phyloP scores from a whole-genome alignment of 1,284 basidiomycete species.

The Trametes hirsuta region DNA sequence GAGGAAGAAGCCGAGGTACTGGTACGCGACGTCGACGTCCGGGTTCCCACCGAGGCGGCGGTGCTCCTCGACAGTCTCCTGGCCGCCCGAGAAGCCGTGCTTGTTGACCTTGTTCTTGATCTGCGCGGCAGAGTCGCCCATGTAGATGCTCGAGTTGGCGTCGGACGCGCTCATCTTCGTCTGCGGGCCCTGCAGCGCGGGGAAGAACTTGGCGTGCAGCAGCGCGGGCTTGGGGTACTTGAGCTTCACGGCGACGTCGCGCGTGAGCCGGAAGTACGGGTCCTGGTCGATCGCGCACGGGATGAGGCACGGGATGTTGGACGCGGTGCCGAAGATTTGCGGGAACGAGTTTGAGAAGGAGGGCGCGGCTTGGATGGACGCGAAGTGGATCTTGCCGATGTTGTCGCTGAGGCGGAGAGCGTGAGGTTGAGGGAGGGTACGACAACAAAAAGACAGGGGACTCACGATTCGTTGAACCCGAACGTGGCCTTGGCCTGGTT shows the following conservation, averaged over 20 bases:
- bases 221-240: slow-evolving; percentile 96
- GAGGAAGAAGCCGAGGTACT: slow-evolving; percentile 96
- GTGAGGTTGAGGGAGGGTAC: background rate
- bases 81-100: slow-evolving; percentile 89
- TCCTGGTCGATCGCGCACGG: slow-evolving; percentile 99
- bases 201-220: slow-evolving; percentile 97
- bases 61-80: slow-evolving; percentile 95
- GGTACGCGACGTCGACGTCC: slow-evolving; percentile 96
- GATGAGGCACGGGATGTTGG: slow-evolving; percentile 91
- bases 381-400: slow-evolving; percentile 98
- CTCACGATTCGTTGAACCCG: slow-evolving; percentile 93
- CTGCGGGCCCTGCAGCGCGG: slow-evolving; percentile 95
- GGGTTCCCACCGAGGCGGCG: slow-evolving; percentile 87
- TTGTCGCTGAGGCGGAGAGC: slow-evolving; percentile 73
- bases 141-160: slow-evolving; percentile 89
- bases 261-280: slow-evolving; percentile 96
- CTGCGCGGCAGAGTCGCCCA: slow-evolving; percentile 91
- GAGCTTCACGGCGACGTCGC: slow-evolving; percentile 92
- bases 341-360: slow-evolving; percentile 99
- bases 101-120: slow-evolving; percentile 99
- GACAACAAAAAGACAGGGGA: slow-evolving; percentile 20
- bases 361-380: slow-evolving; percentile 95
- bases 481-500: slow-evolving; percentile 96
- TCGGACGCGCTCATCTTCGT: slow-evolving; percentile 99
- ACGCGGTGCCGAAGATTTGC: slow-evolving; percentile 89